A percentile compares a stretch with the other conserved stretches of the same genome.
Conservation (phyloP, 169 alveolate genomes). For the Eimeria praecox region DNA sequence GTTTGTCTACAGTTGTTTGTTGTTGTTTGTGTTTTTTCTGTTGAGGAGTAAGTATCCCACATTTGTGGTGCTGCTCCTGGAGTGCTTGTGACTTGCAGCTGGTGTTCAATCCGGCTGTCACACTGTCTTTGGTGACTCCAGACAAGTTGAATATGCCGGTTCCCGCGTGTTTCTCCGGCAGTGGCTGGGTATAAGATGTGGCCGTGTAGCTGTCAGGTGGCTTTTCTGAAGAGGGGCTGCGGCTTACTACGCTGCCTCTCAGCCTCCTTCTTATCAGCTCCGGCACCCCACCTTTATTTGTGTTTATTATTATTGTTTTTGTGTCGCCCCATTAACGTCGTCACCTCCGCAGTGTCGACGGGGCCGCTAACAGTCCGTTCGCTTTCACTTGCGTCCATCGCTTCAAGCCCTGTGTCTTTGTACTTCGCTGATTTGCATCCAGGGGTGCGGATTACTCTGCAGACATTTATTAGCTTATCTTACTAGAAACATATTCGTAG, state of each 20-base stretch:
- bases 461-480: too few relatives aligned
- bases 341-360: neutral
- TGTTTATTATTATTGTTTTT: conserved; percentile 1
- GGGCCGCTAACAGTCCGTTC: conserved; percentile 29
- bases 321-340: neutral
- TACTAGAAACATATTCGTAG: too few relatives aligned
- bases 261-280: neutral
- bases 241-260: neutral
- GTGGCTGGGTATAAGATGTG: neutral
- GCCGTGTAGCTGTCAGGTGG: conserved; percentile 2
- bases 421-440: too few relatives aligned
- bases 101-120: neutral
- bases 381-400: neutral
- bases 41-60: neutral
- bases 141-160: neutral
- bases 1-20: neutral
- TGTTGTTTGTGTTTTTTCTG: neutral
- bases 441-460: too few relatives aligned
- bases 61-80: neutral
- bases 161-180: neutral
- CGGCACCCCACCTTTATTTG: conserved; percentile 22
- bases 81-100: conserved; percentile 30
- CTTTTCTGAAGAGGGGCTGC: neutral
- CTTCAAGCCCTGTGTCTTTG: too few relatives aligned
- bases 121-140: too few relatives aligned